These are phyloP conservation scores for Aspergillus sp. DNA, from an alignment of 2,329 filamentous ascomycete genomes.

Conservation along the genomic window DNA sequence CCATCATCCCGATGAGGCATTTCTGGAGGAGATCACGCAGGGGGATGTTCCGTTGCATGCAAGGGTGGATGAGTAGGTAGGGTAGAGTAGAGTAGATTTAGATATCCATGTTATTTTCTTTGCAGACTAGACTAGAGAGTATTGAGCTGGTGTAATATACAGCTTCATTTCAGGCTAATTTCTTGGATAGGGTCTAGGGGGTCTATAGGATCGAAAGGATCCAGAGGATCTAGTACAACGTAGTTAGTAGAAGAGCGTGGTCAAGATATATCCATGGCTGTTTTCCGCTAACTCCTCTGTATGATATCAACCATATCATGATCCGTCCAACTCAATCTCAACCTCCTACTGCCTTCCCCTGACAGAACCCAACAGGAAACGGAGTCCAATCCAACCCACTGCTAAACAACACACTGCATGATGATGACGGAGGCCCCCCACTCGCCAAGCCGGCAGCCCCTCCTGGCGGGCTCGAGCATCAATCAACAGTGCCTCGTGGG, in stretches of 20 bases:
- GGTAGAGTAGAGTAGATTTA: conserved; percentile 9
- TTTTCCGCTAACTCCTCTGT: neutral
- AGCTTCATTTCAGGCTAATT: neutral
- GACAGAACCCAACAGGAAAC: no score
- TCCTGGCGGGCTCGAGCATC: conserved; percentile 5
- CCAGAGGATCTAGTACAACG: no score
- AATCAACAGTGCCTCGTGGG: neutral
- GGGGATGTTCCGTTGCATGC: conserved; percentile 68
- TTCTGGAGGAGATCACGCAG: conserved; percentile 68
- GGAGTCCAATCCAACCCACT: no score
- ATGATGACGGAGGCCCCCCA: conserved; percentile 8
- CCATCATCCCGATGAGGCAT: conserved; percentile 68
- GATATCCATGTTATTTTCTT: neutral
- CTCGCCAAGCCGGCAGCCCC: conserved; percentile 15
- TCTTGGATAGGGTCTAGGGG: no score
- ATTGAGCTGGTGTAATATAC: no score
- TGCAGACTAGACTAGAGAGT: no score
- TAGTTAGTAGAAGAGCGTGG: no score
- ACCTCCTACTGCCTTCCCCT: neutral
- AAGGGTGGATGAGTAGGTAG: conserved; percentile 23
- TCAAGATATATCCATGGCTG: no score
- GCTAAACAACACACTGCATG: neutral
- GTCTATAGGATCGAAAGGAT: no score
- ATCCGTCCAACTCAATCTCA: neutral
- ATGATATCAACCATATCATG: neutral